A percentile compares a stretch with the other conserved stretches of the same genome.
These are phyloP conservation scores for Rhodotorula kratochvilovae DNA, from an alignment of 768 basidiomycete species.

Conservation along the genomic window DNA sequence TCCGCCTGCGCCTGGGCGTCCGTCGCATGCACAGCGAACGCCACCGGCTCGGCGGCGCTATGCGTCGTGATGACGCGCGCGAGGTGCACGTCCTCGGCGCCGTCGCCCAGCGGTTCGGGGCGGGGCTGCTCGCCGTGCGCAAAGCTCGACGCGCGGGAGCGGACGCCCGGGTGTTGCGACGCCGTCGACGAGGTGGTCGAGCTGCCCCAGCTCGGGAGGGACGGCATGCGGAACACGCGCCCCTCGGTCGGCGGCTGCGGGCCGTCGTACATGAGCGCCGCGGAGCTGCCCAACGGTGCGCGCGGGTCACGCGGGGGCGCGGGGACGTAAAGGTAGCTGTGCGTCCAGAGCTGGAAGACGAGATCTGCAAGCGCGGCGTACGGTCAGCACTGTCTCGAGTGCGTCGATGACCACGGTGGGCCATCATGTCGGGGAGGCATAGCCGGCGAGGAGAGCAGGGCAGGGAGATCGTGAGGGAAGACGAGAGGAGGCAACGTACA, in stretches of 20 bases:
- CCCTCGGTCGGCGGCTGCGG: constrained; percentile 31
- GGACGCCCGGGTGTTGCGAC: neutral
- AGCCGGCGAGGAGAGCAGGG: too few relatives aligned
- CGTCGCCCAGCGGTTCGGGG: neutral
- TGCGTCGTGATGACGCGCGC: neutral
- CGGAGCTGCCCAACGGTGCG: neutral
- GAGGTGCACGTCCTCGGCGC: neutral
- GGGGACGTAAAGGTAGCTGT: constrained; percentile 56
- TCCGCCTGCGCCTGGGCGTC: neutral
- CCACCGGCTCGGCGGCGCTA: neutral
- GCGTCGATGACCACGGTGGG: too few relatives aligned
- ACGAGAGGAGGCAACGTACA: neutral
- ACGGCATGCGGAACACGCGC: constrained; percentile 30
- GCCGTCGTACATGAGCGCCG: constrained; percentile 22
- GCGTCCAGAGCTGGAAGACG: constrained; percentile 37
- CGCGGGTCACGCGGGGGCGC: neutral
- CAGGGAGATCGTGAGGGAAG: neutral
- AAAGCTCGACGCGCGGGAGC: neutral
- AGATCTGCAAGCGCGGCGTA: neutral
- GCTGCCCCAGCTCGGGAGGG: constrained; percentile 29
- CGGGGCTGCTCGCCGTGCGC: neutral
- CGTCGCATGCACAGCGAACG: neutral
- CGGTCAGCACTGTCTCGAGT: too few relatives aligned
- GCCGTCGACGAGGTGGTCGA: constrained; percentile 5
- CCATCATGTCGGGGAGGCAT: too few relatives aligned